Base-by-base conservation (phyloP, 1,284 basidiomycete species). In the Tilletia walkeri region DNA sequence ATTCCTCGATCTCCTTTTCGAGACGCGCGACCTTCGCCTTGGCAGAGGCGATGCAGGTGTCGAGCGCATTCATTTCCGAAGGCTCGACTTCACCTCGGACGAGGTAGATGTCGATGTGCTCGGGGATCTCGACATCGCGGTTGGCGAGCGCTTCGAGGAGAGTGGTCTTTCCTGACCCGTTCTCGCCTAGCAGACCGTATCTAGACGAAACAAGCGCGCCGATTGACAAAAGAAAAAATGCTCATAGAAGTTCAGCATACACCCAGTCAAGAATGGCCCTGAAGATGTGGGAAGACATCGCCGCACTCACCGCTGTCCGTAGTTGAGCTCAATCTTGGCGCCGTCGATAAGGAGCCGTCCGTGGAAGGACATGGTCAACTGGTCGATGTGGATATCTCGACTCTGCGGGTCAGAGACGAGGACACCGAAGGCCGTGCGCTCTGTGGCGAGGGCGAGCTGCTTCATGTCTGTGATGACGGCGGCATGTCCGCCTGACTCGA, bases 81-180 rank as follows among this genome's bases (percentile, higher is more conserved):
- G 95, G 95, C 80, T 98, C 96, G 2, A 92, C 95, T 85, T 98
- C 95, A 77, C 95, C 95, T 45, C 89, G 86, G 74, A 99, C 95
- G 75, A 98, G 90, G 87, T 99, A 96, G 85, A 98, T 96, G 85
- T 99, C 95, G 82, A 99, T 92, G 86, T 99, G 94, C 12, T 89
- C 87, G 38, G 95, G 95, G 75, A 99, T 96, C 69, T 92, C 90
- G 73, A 99, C 92, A 83, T 99, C 95, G 48, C 82, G 80, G 70
- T 76, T 74, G 20, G 78, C 80, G 38, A 83, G 76, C 16, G 82
- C 81, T 53, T 80, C 80, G 36, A 84, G 76, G 73, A 84, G 82
- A 80, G 88, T 82, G 74, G 94, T 93, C 89, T 99, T 99, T 85
- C 95, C 95, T 18, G 92, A 95, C 59, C 95, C 95, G 84, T 99